Conservation (phyloP, 129 eudicot genomes). For the Kitagawia praeruptora region DNA sequence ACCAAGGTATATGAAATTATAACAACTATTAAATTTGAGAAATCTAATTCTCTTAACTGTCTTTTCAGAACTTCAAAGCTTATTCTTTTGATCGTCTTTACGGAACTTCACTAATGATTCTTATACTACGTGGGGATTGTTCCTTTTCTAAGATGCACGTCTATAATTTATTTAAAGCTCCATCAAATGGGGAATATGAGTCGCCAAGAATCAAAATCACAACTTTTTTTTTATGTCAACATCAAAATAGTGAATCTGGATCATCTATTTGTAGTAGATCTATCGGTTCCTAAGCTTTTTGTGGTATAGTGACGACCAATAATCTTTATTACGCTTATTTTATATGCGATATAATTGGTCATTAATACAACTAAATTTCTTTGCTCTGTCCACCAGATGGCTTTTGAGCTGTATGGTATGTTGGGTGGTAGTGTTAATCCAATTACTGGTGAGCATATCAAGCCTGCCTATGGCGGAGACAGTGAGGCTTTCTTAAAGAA, state of each 20-base stretch:
- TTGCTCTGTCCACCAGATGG: constrained; percentile 43
- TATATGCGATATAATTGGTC: not conserved
- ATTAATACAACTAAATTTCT: not conserved
- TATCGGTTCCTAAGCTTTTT: not conserved
- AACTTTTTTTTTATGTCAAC: not conserved
- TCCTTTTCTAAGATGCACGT: too few species aligned
- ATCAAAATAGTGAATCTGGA: not conserved
- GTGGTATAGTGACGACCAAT: not conserved
- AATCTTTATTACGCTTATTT: not conserved
- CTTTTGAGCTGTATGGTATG: constrained; percentile 81
- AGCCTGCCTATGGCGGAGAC: constrained; percentile 80
- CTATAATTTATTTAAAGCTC: too few species aligned
- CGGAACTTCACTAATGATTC: not conserved
- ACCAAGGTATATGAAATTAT: not conserved
- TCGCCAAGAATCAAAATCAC: not conserved
- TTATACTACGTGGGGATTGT: not conserved
- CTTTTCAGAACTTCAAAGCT: not conserved
- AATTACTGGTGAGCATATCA: constrained; percentile 48
- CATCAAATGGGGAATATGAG: not conserved
- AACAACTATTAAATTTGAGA: not conserved
- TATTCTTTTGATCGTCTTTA: not conserved
- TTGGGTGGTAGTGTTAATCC: constrained; percentile 82
- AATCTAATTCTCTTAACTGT: not conserved
- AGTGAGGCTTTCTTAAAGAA: constrained; percentile 70
- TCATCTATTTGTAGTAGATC: not conserved